Conservation (phyloP, 2,329 filamentous ascomycete species). For the Beauveria australis region DNA sequence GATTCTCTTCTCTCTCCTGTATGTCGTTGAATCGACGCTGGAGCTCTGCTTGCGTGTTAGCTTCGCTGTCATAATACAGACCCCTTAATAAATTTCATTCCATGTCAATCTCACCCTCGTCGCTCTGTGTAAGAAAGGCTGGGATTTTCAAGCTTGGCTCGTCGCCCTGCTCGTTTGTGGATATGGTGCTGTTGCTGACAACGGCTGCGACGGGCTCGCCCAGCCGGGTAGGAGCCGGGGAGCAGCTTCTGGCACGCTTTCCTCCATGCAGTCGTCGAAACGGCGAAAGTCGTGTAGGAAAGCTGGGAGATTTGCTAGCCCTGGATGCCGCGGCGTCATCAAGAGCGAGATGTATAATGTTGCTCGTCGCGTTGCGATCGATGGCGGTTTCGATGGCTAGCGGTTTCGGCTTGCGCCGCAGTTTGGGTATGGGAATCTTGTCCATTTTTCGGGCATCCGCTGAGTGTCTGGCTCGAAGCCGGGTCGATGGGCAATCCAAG, state of each 20-base stretch:
- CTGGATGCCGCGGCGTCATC: background rate
- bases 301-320: constrained; percentile 14
- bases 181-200: constrained; percentile 28
- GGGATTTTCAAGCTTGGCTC: constrained; percentile 24
- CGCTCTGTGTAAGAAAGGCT: constrained; percentile 29
- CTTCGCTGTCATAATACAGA: background rate
- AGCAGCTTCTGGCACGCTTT: constrained; percentile 38
- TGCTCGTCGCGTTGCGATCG: constrained; percentile 22
- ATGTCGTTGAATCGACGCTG: constrained; percentile 42
- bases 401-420: constrained; percentile 36
- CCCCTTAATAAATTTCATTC: background rate
- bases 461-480: background rate
- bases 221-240: constrained; percentile 21
- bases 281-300: constrained; percentile 26
- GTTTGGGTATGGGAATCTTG: constrained; percentile 33
- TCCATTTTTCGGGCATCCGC: constrained; percentile 25
- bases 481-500: background rate
- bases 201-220: constrained; percentile 20
- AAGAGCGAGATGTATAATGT: background rate
- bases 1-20: constrained; percentile 41
- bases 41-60: constrained; percentile 34
- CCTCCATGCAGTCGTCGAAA: constrained; percentile 37
- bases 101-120: constrained; percentile 22
- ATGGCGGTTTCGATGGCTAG: constrained; percentile 34
- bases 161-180: constrained; percentile 8